These are phyloP conservation scores for Mycena crocata DNA, from an alignment of 768 basidiomycete species.

Conservation along the genomic window DNA sequence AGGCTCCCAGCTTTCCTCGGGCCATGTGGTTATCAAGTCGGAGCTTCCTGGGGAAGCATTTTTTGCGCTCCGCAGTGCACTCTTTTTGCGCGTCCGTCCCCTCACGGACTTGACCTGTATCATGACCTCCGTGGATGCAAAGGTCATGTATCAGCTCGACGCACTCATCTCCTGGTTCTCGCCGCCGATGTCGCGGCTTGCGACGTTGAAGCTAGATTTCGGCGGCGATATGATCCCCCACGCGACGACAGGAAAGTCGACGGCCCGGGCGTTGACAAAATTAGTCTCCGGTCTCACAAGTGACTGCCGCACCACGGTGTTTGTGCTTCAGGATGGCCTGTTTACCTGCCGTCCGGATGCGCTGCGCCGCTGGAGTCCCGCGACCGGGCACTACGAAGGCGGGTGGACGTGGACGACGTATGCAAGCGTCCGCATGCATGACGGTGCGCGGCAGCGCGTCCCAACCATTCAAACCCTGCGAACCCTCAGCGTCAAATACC, in stretches of 20 bases:
- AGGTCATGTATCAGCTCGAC: background rate
- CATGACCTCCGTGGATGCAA: background rate
- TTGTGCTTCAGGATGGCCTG: slow-evolving; percentile 17
- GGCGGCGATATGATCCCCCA: slow-evolving; percentile 9
- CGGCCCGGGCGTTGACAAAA: background rate
- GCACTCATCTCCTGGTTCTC: slow-evolving; percentile 4
- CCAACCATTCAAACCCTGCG: slow-evolving; percentile 16
- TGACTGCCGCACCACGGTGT: slow-evolving; percentile 10
- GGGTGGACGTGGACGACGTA: slow-evolving; percentile 7
- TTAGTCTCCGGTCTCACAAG: background rate
- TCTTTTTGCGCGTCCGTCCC: slow-evolving; percentile 1
- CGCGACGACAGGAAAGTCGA: background rate
- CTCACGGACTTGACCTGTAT: background rate
- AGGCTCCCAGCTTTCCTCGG: background rate
- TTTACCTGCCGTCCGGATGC: slow-evolving; percentile 24
- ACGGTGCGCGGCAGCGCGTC: slow-evolving; percentile 15
- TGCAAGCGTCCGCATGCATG: slow-evolving; percentile 20
- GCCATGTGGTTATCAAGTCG: background rate
- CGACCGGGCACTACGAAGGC: slow-evolving; percentile 8
- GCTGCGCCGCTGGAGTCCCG: slow-evolving; percentile 23
- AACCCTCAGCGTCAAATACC: slow-evolving; percentile 8
- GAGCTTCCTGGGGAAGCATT: slow-evolving; percentile 10
- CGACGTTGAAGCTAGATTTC: slow-evolving; percentile 6
- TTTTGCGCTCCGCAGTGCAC: slow-evolving; percentile 5
- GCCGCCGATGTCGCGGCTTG: background rate